Evolutionary conservation across 345 rosid genomes (phyloP).

Genomic region (Isatis tinctoria): DNA sequence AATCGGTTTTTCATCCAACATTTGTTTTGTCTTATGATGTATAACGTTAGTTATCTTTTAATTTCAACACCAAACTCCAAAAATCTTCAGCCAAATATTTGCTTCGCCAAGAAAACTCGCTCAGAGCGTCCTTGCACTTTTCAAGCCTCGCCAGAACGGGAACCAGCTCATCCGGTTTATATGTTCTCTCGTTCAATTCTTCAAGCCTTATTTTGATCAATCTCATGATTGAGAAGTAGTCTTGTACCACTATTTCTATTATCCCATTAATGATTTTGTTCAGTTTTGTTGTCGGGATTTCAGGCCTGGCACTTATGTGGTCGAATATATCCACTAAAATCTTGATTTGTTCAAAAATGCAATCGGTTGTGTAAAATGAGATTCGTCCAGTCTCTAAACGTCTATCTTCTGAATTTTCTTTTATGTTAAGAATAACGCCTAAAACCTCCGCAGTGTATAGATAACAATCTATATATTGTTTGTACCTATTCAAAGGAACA

Average conservation of each 20-base stretch:
- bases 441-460: neutral
- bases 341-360: constrained; percentile 12
- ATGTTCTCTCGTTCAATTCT: constrained; percentile 12
- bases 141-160: constrained; percentile 6
- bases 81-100: constrained; percentile 4
- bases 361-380: neutral
- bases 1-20: neutral
- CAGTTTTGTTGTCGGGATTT: neutral
- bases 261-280: neutral
- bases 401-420: neutral
- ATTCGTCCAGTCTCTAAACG: constrained; percentile 6
- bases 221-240: constrained; percentile 8
- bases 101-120: constrained; percentile 23
- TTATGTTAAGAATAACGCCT: constrained; percentile 9
- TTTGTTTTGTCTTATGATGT: neutral
- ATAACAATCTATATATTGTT: constrained; percentile 17
- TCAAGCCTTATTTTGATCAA: constrained; percentile 15
- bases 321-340: constrained; percentile 9
- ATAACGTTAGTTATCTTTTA: neutral
- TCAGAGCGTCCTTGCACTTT: neutral
- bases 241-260: neutral
- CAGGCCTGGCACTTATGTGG: constrained; percentile 1
- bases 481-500: constrained; percentile 19
- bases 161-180: neutral
- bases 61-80: constrained; percentile 9